Conservation (phyloP, 2,329 filamentous ascomycete species). For the Dothideomycetidae sp. region DNA sequence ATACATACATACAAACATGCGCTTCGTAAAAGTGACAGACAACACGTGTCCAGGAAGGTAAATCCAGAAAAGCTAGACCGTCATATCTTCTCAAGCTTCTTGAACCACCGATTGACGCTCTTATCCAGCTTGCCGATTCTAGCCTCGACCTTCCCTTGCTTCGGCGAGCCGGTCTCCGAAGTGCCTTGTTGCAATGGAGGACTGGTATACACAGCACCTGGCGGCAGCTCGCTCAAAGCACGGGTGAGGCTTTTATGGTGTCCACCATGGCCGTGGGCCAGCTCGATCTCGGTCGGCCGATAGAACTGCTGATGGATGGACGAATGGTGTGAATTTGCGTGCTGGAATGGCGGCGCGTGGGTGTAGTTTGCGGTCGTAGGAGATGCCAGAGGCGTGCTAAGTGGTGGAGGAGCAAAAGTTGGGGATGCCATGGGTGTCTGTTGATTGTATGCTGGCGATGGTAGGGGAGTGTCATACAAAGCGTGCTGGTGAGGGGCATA, state of each 20-base stretch:
- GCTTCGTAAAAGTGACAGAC: no score
- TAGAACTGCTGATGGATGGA: slow-evolving; percentile 60
- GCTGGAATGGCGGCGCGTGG: slow-evolving; percentile 25
- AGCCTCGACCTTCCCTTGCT: slow-evolving; percentile 40
- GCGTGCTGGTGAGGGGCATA: slow-evolving; percentile 16
- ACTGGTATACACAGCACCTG: slow-evolving; percentile 5
- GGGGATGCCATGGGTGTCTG: neutral
- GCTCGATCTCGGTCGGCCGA: slow-evolving; percentile 50
- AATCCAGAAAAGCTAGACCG: neutral
- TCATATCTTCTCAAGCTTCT: slow-evolving; percentile 47
- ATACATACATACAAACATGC: no score
- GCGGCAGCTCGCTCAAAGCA: no score
- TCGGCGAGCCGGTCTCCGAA: slow-evolving; percentile 26
- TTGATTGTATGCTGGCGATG: neutral
- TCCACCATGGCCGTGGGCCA: slow-evolving; percentile 27
- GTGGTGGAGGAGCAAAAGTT: neutral
- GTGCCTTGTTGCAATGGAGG: slow-evolving; percentile 9
- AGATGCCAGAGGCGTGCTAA: slow-evolving; percentile 9
- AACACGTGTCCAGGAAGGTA: no score
- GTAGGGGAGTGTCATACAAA: neutral
- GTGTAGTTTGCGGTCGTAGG: slow-evolving; percentile 26
- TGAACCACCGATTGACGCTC: slow-evolving; percentile 56
- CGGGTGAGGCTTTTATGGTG: slow-evolving; percentile 7
- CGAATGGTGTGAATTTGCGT: slow-evolving; percentile 18
- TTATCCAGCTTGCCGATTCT: slow-evolving; percentile 53